Evolutionary conservation across 2,329 filamentous ascomycete species (phyloP).

Genomic region (Paecilomyces sp.): DNA sequence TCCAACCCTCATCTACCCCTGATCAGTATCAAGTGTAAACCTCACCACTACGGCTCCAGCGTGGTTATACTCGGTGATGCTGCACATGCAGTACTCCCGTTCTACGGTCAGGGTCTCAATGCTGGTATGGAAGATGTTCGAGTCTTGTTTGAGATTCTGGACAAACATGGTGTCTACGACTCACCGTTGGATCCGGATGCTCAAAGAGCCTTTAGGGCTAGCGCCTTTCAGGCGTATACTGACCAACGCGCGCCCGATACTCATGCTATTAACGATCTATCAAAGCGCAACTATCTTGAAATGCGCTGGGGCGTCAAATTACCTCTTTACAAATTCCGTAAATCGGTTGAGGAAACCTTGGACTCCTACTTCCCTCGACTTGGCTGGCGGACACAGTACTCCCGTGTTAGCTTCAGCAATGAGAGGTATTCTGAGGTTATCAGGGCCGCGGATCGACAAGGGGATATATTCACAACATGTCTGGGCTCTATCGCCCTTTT

Average conservation of each 20-base stretch:
- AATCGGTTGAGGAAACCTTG: constrained; percentile 77
- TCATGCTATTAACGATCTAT: constrained; percentile 85
- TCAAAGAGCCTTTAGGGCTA: constrained; percentile 34
- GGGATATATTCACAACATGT: constrained; percentile 47
- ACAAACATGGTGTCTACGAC: constrained; percentile 52
- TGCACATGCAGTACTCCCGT: constrained; percentile 95
- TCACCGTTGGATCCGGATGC: constrained; percentile 31
- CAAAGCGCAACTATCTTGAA: constrained; percentile 83
- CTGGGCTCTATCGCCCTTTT: constrained; percentile 21
- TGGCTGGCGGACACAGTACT: constrained; percentile 90
- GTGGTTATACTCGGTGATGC: constrained; percentile 88
- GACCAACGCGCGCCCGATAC: constrained; percentile 67
- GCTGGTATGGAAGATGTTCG: constrained; percentile 90
- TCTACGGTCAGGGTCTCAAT: constrained; percentile 98
- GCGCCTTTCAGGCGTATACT: constrained; percentile 67
- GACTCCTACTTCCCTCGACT: constrained; percentile 67
- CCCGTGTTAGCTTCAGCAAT: constrained; percentile 87
- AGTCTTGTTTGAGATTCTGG: constrained; percentile 75
- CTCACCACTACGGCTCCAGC: constrained; percentile 71
- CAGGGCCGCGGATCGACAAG: constrained; percentile 61
- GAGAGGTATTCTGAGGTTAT: constrained; percentile 83
- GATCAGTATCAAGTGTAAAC: constrained; percentile 86
- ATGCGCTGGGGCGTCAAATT: constrained; percentile 84
- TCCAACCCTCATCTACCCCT: constrained; percentile 84
- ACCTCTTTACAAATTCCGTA: constrained; percentile 69